A percentile compares a stretch with the other conserved stretches of the same genome.
phyloP scores from a whole-genome alignment of 2,329 filamentous ascomycete species.

The Cryoendolithus antarcticus region DNA sequence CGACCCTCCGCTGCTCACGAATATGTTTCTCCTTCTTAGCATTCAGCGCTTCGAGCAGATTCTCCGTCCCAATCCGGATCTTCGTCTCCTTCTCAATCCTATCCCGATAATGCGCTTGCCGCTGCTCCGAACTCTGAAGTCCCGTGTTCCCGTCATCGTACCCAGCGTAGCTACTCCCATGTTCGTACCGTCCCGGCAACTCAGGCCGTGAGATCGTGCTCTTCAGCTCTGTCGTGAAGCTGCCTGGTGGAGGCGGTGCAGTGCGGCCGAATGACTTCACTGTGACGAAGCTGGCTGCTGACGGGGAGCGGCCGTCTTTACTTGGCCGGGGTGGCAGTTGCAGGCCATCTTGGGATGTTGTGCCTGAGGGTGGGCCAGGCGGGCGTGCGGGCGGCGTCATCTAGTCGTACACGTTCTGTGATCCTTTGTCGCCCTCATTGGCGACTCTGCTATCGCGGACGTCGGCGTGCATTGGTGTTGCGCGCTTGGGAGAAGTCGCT shows the following conservation, averaged over 20 bases:
- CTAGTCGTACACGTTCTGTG: slow-evolving; percentile 7
- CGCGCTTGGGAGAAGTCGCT: slow-evolving; percentile 3
- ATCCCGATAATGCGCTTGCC: slow-evolving; percentile 64
- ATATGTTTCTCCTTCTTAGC: slow-evolving; percentile 92
- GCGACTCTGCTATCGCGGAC: slow-evolving; percentile 9
- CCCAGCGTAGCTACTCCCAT: slow-evolving; percentile 35
- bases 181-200: slow-evolving; percentile 41
- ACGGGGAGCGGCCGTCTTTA: slow-evolving; percentile 45
- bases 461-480: slow-evolving; percentile 16
- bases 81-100: slow-evolving; percentile 90
- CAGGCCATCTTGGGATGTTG: slow-evolving; percentile 18
- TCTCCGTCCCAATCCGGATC: slow-evolving; percentile 95
- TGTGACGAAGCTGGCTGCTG: slow-evolving; percentile 42
- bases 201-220: slow-evolving; percentile 56
- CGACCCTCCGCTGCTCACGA: slow-evolving; percentile 48
- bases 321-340: slow-evolving; percentile 31
- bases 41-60: slow-evolving; percentile 89
- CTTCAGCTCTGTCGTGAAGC: slow-evolving; percentile 80
- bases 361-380: slow-evolving; percentile 19
- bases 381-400: slow-evolving; percentile 19
- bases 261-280: slow-evolving; percentile 58
- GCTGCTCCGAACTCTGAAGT: slow-evolving; percentile 51
- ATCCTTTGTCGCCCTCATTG: slow-evolving; percentile 6
- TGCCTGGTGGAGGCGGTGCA: slow-evolving; percentile 55
- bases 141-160: slow-evolving; percentile 49